A percentile compares a stretch with the other conserved stretches of the same genome.
These are phyloP conservation scores for Trichomonascaceae sp. DNA, from an alignment of 1,139 yeast genomes.

Conservation along the genomic window DNA sequence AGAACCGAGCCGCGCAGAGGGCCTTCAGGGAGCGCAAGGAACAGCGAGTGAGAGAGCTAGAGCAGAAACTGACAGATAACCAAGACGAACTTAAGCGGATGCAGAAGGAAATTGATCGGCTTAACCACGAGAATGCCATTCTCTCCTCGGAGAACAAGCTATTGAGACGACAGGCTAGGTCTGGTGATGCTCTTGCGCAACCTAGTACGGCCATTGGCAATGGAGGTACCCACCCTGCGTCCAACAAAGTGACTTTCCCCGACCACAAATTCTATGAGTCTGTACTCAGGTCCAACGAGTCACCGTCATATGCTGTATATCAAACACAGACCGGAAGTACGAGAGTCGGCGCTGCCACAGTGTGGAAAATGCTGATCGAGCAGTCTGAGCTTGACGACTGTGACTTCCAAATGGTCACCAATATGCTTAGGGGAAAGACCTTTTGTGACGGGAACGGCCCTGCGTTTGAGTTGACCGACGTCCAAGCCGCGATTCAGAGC, in stretches of 20 bases:
- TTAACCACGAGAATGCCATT: constrained; percentile 40
- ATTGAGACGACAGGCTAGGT: neutral
- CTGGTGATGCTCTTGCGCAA: neutral
- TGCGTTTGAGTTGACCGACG: constrained; percentile 35
- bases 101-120: constrained; percentile 38
- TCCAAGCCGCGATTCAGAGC: constrained; percentile 13
- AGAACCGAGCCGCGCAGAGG: constrained; percentile 80
- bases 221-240: neutral
- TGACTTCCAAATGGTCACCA: constrained; percentile 48
- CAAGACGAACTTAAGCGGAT: constrained; percentile 47
- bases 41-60: constrained; percentile 54
- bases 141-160: constrained; percentile 49
- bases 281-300: constrained; percentile 9
- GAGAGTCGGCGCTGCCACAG: constrained; percentile 60
- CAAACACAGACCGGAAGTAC: constrained; percentile 20
- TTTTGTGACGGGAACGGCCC: constrained; percentile 78
- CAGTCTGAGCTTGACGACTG: constrained; percentile 34
- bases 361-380: constrained; percentile 52
- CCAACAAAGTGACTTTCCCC: constrained; percentile 13
- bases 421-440: constrained; percentile 48
- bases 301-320: constrained; percentile 19
- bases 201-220: too few relatives aligned
- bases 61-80: constrained; percentile 42
- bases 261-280: constrained; percentile 13
- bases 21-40: constrained; percentile 84